Evolutionary conservation across 257 asterid genomes (phyloP), one percentile per base, ranked within the genome.

Genomic region (Penstemon eatonii): DNA sequence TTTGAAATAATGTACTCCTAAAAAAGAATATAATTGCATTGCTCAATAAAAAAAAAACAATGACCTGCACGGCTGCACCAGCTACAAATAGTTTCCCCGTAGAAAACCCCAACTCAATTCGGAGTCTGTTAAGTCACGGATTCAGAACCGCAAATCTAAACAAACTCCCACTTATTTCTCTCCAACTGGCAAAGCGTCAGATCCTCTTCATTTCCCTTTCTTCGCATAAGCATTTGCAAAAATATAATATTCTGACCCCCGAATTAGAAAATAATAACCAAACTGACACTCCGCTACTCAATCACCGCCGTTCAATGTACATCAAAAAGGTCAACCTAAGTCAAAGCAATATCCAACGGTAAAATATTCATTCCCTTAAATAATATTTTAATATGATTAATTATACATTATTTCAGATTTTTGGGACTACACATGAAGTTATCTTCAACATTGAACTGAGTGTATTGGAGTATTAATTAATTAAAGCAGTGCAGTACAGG

Each of bases 351-450:
- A 51, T 36, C 5, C 57, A 38, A 38, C 49, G 71, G 59, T 43
- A 53, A 38, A 57, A 60, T 63, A 41, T 56, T 43, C 25, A 25
- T 25, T 25, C 2, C 33, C 33, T 25, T 1, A 7, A 7, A 49
- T 5, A 44, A 58, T 49, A 52, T 1, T 12, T 46, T n/a, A 49
- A n/a, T 36, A 37, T 11, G 7, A 55, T 25, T 44, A 4, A 38
- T n/a, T 11, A 42, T 36, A 33, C 41, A 52, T 71, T 64, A 78
- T 84, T 64, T 71, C 70, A 67, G 77, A 83, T 58, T 63, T 69
- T 73, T 61, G 45, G 78, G 80, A 66, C 65, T 53, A 52, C 5
- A 45, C 63, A 39, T 6, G 50, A 60, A 64, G 65, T 73, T 41
- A 70, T 71, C 77, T 25, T 25, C 33, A 25, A 25, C 33, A 25